Percentiles rank a stretch among this genome's conserved stretches.
These are phyloP conservation scores for Daldinia loculata DNA, from an alignment of 495 filamentous ascomycete species.

Conservation along the genomic window DNA sequence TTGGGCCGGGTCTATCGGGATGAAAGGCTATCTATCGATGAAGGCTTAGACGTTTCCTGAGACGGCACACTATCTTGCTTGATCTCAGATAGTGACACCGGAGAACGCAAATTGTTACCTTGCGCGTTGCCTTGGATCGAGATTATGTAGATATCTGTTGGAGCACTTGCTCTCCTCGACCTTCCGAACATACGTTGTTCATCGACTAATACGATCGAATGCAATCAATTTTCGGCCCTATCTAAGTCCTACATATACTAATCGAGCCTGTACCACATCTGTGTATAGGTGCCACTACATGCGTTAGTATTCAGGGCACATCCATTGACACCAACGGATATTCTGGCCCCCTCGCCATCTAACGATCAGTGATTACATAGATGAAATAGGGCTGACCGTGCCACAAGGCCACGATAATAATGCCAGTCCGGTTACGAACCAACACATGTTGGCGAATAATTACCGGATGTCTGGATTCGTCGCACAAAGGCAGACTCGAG, in stretches of 20 bases:
- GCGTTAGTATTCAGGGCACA: not conserved
- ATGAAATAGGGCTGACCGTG: constrained; percentile 3
- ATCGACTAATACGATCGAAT: not conserved
- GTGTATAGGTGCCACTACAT: not conserved
- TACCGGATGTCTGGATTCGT: not conserved
- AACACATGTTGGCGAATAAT: not conserved
- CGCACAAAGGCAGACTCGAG: not conserved
- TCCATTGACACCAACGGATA: not conserved
- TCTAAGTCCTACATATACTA: not conserved
- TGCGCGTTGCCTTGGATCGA: not conserved
- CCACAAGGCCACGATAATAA: not conserved
- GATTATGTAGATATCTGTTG: not conserved
- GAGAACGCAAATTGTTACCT: not conserved
- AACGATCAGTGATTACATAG: not conserved
- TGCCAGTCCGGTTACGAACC: not conserved
- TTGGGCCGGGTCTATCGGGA: not conserved
- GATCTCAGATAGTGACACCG: not conserved
- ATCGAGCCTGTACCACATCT: not conserved
- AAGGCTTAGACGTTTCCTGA: not conserved
- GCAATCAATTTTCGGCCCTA: not conserved
- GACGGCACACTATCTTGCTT: not conserved
- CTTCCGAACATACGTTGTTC: not conserved
- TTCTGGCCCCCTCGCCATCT: not conserved
- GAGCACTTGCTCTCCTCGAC: not conserved
- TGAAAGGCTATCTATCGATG: not conserved